Evolutionary conservation across 176 grass and related monocot genomes (phyloP), one percentile per base, ranked within the genome.

Genomic region (Bromus sterilis): DNA sequence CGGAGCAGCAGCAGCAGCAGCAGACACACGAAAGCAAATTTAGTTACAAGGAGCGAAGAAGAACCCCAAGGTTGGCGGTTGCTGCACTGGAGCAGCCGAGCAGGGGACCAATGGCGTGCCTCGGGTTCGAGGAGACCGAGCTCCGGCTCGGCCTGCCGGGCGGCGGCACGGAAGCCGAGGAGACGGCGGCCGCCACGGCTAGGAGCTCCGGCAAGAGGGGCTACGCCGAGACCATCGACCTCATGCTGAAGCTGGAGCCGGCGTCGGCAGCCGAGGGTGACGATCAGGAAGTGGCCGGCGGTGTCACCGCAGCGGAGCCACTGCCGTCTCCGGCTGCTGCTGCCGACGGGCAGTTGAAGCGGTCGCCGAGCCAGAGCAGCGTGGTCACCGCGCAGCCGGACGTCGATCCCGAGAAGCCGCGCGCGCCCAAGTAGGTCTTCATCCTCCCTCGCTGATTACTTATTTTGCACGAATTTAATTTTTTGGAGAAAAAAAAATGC

Each of bases 171-270:
- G 60, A 44, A 9, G 61, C 25, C 62, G 74, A 21, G n/a, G 79
- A 63, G n/a, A 86, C 77, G 5, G 88, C 77, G 5, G 85, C 44
- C 7, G 88, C 85, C 11, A 37, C 65, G 3, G 25, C 26, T 73
- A 90, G 84, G 42, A 66, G 46, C 84, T 77, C 78, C 9, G 56
- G 88, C 66, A 97, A 97, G 83, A 83, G 90, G 71, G 86, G 79
- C 12, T 97, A 91, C 64, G 88, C 77, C 80, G 90, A 93, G 80
- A 91, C 86, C 24, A 87, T 96, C 53, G 88, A 93, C 79, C 83
- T 97, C 65, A 85, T 89, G 80, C 90, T 97, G 32, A 86, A 88
- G 83, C 51, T 97, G 48, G 84, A 83, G 80, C 74, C 32, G 3
- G 39, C 65, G 21, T 25, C 74, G 3, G 36, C 71, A 0, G 26